Evolutionary conservation across 495 filamentous ascomycete species (phyloP).

Genomic region (Tuber magnatum): DNA sequence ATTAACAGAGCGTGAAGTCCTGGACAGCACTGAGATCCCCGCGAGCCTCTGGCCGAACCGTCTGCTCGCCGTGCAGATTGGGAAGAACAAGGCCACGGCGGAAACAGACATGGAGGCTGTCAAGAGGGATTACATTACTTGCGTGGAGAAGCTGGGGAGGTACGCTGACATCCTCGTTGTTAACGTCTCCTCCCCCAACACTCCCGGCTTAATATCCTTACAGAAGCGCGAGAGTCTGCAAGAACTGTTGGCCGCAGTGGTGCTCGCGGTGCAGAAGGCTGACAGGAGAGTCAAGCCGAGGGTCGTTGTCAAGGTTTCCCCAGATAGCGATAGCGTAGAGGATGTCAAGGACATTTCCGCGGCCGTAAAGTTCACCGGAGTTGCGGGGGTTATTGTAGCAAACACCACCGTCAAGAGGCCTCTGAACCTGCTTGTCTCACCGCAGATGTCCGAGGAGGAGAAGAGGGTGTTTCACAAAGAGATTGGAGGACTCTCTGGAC

Average conservation of each 20-base stretch:
- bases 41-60: conserved; percentile 68
- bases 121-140: conserved; percentile 74
- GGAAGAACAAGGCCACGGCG: conserved; percentile 89
- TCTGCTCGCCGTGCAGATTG: conserved; percentile 83
- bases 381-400: conserved; percentile 93
- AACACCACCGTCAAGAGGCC: conserved; percentile 86
- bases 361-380: conserved; percentile 73
- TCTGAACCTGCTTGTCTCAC: conserved; percentile 57
- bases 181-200: conserved; percentile 95
- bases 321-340: conserved; percentile 76
- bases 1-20: conserved; percentile 60
- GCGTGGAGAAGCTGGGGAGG: conserved; percentile 67
- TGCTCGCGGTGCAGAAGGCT: conserved; percentile 61
- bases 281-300: conserved; percentile 65
- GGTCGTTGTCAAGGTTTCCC: conserved; percentile 96
- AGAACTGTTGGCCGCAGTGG: conserved; percentile 69
- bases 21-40: conserved; percentile 62
- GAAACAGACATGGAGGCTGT: conserved; percentile 79
- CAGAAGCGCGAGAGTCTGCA: conserved; percentile 78
- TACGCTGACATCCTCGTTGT: conserved; percentile 94
- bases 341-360: conserved; percentile 82
- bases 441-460: conserved; percentile 59
- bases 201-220: conserved; percentile 75
- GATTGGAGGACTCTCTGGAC: conserved; percentile 83
- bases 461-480: conserved; percentile 56